Conservation (phyloP, 352 stramenopile species). For the Thraustochytrium striatum region DNA sequence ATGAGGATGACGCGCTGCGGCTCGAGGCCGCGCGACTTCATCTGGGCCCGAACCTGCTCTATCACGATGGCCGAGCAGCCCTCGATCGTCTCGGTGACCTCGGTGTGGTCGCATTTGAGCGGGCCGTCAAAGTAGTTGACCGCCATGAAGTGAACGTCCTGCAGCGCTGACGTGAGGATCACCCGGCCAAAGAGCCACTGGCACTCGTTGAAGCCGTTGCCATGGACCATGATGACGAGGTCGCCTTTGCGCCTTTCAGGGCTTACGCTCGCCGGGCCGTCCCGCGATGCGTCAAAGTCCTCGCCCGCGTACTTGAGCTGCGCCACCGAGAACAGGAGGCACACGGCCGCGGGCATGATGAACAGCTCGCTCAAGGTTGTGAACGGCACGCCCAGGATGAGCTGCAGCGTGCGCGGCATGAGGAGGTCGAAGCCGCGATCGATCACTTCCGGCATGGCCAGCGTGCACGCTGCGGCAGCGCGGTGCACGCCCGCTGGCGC, state of each 20-base stretch:
- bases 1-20: not conserved
- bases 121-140: not conserved
- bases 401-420: not conserved
- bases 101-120: not conserved
- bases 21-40: not conserved
- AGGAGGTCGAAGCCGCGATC: not conserved
- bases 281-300: not conserved
- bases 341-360: not conserved
- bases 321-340: not conserved
- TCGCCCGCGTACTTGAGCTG: not conserved
- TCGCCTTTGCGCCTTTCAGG: not conserved
- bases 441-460: too few relatives aligned
- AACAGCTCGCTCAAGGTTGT: not conserved
- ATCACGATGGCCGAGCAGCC: not conserved
- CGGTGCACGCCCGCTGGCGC: too few relatives aligned
- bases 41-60: not conserved
- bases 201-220: not conserved
- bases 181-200: not conserved
- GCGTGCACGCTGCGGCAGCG: too few relatives aligned
- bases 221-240: not conserved
- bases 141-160: not conserved
- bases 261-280: not conserved
- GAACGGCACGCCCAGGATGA: not conserved
- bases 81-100: not conserved
- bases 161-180: not conserved